Base-by-base conservation (phyloP, 2,329 filamentous ascomycete species). In the Diaporthe australafricana region DNA sequence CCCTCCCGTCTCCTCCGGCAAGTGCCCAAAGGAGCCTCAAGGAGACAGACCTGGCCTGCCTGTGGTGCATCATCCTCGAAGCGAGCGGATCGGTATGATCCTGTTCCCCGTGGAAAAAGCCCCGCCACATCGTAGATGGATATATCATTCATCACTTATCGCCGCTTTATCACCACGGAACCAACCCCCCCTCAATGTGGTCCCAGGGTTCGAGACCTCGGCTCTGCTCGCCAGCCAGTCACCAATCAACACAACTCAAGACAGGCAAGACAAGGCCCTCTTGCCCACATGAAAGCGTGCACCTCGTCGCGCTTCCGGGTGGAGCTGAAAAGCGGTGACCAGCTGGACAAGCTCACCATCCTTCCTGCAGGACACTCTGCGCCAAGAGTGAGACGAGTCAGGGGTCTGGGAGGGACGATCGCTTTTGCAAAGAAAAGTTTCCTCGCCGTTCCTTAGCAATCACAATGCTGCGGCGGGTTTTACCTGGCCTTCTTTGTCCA, bases 281-380 rank as follows among this genome's bases (percentile, higher is more conserved):
- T n/a, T 27, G 27, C 66, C 66, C 40, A 27, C 66, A 56, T 50
- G 5, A 9, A 35, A 5, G 32, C 32, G 52, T 17, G 52, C 66
- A 48, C 40, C 53, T 68, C 66, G 40, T 57, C 52, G 52, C 20
- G 38, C 42, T 8, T 45, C 47, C 5, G 6, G 66, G 50, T 68
- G 66, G 66, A 68, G 52, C 66, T 68, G 66, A 68, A 20, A 57
- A 38, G 66, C 66, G 66, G 66, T 68, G 66, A 57, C 65, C 40
- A 47, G 65, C 40, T 63, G 57, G 42, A 63, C 57, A 63, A 63
- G 57, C 57, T 63, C 57, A 63, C 17, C 40, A 35, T 63, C 40
- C 40, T 27, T 48, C 40, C 57, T 63, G 57, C 57, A 63, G 57
- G 57, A 47, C 27, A 63, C 57, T 14, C 40, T 63, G 57, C 20